Conservation (phyloP, 257 asterid species). For the Orobanche coerulescens region DNA sequence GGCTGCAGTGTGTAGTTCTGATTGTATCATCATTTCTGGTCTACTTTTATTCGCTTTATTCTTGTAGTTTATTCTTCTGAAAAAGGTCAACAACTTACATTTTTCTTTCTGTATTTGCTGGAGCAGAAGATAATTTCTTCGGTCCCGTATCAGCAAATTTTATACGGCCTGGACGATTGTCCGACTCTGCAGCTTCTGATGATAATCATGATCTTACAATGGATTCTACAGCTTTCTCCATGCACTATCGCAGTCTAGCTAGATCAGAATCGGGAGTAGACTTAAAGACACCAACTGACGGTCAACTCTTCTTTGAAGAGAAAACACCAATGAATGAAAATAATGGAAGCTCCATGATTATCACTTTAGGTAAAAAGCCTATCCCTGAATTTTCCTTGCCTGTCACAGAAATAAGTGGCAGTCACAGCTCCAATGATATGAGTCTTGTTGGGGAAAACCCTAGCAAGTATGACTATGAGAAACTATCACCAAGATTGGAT, state of each 20-base stretch:
- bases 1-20: conserved; percentile 5
- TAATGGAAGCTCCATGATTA: conserved; percentile 53
- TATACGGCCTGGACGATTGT: conserved; percentile 67
- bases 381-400: conserved; percentile 28
- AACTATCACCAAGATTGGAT: conserved; percentile 57
- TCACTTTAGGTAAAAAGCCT: conserved; percentile 43
- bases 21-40: conserved; percentile 10
- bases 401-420: conserved; percentile 36
- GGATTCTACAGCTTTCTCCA: conserved; percentile 97
- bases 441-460: conserved; percentile 67
- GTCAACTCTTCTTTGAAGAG: conserved; percentile 55
- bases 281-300: conserved; percentile 65
- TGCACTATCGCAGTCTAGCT: conserved; percentile 89
- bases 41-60: conserved; percentile 7
- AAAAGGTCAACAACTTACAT: conserved; percentile 11
- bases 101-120: conserved; percentile 20
- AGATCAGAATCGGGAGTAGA: conserved; percentile 73
- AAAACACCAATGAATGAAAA: conserved; percentile 50
- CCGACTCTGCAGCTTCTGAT: conserved; percentile 77
- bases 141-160: conserved; percentile 95
- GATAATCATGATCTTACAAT: conserved; percentile 79
- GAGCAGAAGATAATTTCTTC: conserved; percentile 77
- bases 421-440: conserved; percentile 68
- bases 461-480: conserved; percentile 58
- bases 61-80: conserved; percentile 5